Base-by-base conservation (phyloP, 805 yeast species). In the Wickerhamomyces kurtzmanii region DNA sequence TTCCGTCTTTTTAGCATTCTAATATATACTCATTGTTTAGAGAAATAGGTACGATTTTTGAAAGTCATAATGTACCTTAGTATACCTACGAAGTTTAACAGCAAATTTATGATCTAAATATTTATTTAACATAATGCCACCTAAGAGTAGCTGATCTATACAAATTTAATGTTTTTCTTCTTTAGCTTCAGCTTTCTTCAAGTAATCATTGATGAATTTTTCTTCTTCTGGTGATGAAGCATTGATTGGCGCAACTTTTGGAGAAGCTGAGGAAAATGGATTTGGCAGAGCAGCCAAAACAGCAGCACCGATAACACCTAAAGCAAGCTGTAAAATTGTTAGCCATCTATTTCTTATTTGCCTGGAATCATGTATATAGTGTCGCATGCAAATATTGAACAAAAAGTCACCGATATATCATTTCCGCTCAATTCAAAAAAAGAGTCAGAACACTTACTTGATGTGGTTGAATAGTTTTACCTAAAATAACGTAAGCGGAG, bases 211-310 rank as follows among this genome's bases (percentile, higher is more conserved):
- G 48, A 87, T 78, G 64, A 81, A 87, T 56, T 79, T 75, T 57
- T 83, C 94, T 65, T 87, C 96, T 49, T 85, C 96, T 43, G 85
- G 75, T 28, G 86, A 71, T 31, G 74, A 57, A 39, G 94, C 94
- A 39, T 73, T 71, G 55, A 85, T 69, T 22, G 75, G 62, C 25
- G 91, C 86, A 43, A 62, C 65, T 37, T 68, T 63, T 45, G 78
- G 70, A 40, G 74, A 65, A 39, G 74, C 59, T 28, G 38, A 31
- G 37, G 34, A 14, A 30, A 57, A 75, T 56, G 87, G 84, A 56
- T 83, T 80, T 52, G 91, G 91, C 27, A 65, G 55, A 35, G 69
- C 74, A 30, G 74, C 55, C 26, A 75, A 64, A 22, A 69, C 71
- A 29, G 83, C 78, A 18, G 77, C 55, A 39, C 80, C 76, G 45